A percentile compares a stretch with the other conserved stretches of the same genome.
Conservation (phyloP, 176 grass and related monocot genomes). For the sorghum (Sorghum bicolor) region DNA sequence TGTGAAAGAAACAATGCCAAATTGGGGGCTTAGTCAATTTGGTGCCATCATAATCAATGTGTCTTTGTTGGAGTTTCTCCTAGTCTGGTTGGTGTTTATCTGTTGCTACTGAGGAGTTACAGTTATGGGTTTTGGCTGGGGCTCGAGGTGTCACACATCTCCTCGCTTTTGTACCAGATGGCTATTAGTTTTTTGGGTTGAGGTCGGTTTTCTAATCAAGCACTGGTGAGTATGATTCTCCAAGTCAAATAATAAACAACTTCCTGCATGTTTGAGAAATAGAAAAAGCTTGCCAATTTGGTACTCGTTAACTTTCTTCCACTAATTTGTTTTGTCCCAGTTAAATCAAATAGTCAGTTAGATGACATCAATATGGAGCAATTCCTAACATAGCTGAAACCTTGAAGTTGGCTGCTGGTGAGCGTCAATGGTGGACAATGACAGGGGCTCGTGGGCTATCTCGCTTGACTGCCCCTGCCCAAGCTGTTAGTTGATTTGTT, state of each 20-base stretch:
- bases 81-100: not conserved
- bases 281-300: not conserved
- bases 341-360: slow-evolving; percentile 6
- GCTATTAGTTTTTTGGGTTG: not conserved
- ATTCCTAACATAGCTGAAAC: too few relatives aligned
- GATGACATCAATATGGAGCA: slow-evolving; percentile 16
- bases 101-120: not conserved
- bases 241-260: not conserved
- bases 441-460: too few relatives aligned
- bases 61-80: not conserved
- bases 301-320: not conserved
- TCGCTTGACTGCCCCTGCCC: too few relatives aligned
- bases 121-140: not conserved
- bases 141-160: not conserved
- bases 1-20: slow-evolving; percentile 7
- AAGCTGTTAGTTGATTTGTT: too few relatives aligned
- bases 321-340: not conserved
- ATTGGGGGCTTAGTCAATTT: not conserved
- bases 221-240: not conserved
- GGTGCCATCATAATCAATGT: not conserved
- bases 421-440: too few relatives aligned
- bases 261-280: not conserved
- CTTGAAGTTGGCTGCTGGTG: too few relatives aligned
- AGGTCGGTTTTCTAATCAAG: not conserved
- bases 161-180: not conserved